phyloP scores from a whole-genome alignment of 495 filamentous ascomycete species.

The Margaritispora aquatica region DNA sequence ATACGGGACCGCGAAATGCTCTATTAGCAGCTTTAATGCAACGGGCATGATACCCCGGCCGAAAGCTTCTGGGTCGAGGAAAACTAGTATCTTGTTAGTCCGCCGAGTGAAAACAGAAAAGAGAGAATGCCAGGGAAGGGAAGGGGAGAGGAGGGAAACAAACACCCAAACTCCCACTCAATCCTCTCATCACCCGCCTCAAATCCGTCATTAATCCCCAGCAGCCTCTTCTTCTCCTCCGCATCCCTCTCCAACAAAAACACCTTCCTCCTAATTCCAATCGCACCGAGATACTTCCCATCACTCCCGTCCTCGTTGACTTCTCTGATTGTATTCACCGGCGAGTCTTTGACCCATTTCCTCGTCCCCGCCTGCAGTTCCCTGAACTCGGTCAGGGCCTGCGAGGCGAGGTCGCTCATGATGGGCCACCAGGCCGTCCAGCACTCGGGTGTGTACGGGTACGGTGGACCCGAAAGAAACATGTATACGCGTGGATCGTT shows the following conservation, averaged over 20 bases:
- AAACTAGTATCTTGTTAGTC: neutral
- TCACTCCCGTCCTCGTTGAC: neutral
- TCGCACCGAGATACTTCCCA: neutral
- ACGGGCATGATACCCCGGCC: constrained; percentile 3
- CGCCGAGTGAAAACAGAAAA: neutral
- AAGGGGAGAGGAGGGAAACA: neutral
- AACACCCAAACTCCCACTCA: constrained; percentile 3
- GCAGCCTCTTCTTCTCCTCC: neutral
- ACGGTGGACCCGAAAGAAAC: neutral
- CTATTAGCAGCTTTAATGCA: neutral
- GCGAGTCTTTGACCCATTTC: neutral
- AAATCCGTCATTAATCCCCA: neutral
- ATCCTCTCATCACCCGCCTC: constrained; percentile 1
- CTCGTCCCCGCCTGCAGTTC: neutral
- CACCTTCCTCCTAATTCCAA: neutral
- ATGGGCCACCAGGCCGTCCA: constrained; percentile 2
- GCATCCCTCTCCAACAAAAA: neutral
- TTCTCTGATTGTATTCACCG: neutral
- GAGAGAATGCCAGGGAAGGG: neutral
- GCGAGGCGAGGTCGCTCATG: neutral
- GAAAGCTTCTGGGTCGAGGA: neutral
- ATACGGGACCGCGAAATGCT: neutral
- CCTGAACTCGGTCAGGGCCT: neutral
- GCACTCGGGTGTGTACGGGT: neutral
- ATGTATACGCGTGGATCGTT: neutral